These are phyloP conservation scores for Pseudocercospora pini-densiflorae DNA, from an alignment of 2,329 filamentous ascomycete species.

Conservation along the genomic window DNA sequence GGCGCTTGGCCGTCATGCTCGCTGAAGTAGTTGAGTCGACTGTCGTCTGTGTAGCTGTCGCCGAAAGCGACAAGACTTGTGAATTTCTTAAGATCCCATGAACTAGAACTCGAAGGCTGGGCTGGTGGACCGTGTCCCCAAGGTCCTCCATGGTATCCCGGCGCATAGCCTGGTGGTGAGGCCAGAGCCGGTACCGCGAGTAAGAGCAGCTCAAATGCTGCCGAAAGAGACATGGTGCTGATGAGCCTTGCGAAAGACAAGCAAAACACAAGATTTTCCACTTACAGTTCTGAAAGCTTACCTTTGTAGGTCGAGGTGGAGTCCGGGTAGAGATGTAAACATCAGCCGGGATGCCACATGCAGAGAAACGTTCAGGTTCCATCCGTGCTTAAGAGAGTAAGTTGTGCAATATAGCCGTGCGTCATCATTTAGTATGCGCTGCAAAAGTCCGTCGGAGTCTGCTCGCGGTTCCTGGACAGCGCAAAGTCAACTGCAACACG, in stretches of 20 bases:
- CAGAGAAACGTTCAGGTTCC: background rate
- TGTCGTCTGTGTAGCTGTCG: conserved; percentile 74
- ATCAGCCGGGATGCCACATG: background rate
- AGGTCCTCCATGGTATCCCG: background rate
- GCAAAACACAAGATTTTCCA: background rate
- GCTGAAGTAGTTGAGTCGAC: conserved; percentile 66
- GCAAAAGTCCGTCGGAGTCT: background rate
- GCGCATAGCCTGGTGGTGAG: background rate
- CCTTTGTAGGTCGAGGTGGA: background rate
- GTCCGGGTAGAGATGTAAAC: background rate
- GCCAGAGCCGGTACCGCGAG: background rate
- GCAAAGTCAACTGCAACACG: background rate
- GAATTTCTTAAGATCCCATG: conserved; percentile 55
- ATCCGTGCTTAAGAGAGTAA: background rate
- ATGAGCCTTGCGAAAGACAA: background rate
- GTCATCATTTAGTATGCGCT: background rate
- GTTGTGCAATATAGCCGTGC: background rate
- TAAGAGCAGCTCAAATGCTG: background rate
- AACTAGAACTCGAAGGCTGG: background rate
- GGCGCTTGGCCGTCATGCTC: conserved; percentile 63
- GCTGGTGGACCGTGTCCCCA: background rate
- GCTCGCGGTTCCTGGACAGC: background rate
- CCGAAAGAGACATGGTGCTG: background rate
- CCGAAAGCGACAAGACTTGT: conserved; percentile 71
- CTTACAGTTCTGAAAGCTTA: background rate